Conservation (phyloP, 768 basidiomycete genomes). For the Pleurotus salmoneostramineus region DNA sequence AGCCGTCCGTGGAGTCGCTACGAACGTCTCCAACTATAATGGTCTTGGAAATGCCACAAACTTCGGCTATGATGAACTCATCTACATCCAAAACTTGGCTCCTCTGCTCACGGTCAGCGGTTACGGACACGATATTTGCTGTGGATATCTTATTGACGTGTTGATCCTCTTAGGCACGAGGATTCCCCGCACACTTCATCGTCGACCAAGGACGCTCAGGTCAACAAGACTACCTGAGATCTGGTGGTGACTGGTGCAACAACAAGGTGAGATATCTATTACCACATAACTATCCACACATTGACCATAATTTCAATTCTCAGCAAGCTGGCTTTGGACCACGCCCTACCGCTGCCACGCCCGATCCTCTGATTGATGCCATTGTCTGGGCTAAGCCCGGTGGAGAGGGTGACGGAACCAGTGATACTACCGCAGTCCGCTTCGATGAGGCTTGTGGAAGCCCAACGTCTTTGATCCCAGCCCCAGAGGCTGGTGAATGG, state of each 20-base stretch:
- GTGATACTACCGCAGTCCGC: conserved; percentile 23
- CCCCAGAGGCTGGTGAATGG: conserved; percentile 33
- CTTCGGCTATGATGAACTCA: conserved; percentile 25
- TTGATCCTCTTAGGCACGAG: background rate
- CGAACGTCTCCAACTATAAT: conserved; percentile 32
- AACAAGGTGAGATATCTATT: background rate
- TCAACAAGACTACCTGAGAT: conserved; percentile 3
- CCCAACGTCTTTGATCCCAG: conserved; percentile 21
- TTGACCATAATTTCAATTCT: background rate
- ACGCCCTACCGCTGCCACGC: conserved; percentile 27
- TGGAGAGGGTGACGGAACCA: conserved; percentile 36
- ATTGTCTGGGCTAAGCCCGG: conserved; percentile 40
- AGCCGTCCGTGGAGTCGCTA: conserved; percentile 26
- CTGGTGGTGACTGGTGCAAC: conserved; percentile 4
- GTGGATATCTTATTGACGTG: background rate
- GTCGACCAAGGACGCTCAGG: conserved; percentile 5
- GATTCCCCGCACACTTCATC: conserved; percentile 5
- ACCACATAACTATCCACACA: background rate
- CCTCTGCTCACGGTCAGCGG: conserved; percentile 20
- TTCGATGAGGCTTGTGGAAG: conserved; percentile 24
- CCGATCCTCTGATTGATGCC: conserved; percentile 24
- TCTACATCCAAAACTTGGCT: conserved; percentile 24
- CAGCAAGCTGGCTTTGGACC: conserved; percentile 28
- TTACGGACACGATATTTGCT: background rate
- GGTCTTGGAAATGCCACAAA: conserved; percentile 21